Evolutionary conservation across 192 early-diverging fungal species (phyloP), one percentile per base, ranked within the genome.

Genomic region (Spizellomyces punctatus): DNA sequence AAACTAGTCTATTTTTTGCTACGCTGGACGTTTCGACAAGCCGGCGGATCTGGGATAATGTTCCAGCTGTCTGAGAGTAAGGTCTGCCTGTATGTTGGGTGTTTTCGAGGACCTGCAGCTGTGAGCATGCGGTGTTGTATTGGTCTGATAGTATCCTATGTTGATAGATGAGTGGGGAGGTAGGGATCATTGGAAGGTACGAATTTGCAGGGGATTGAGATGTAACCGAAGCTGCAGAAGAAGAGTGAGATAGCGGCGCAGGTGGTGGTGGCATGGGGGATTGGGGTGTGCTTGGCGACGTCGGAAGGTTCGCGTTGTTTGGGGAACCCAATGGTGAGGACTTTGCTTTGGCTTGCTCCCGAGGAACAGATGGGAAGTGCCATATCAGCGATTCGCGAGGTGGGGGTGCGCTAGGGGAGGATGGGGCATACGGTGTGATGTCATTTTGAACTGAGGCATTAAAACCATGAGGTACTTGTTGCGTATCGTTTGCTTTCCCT

Each of bases 171-270:
- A 74, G 72, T 1, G 72, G 72, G 10, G 72, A 74, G 0, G 64
- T 21, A 17, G 72, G 72, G 19, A 74, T 74, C 14, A 49, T 19
- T 9, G 72, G 72, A n/a, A 74, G 72, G 56, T 65, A 54, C 50
- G 17, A 1, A 54, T 12, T 54, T 54, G 50, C 12, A 54, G 50
- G 14, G 4, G 50, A 19, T 54, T 54, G 50, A 19, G 12, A 54
- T n/a, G 50, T 12, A 54, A 54, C 50, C 27, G 27, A 36, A 36
- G 27, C 3, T 36, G 27, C 27, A 36, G 27, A 36, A 3, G 27
- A 36, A 3, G 27, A 0, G 27, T 36, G 27, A 36, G 27, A 36
- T 36, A 54, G 50, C 50, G 50, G 50, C 50, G 17, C 50, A 12
- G 17, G 12, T 49, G 41, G 64, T 16, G 16, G 64, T 17, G 47